Conservation (phyloP, 176 grass and related monocot species). For the Aegilops sharonensis region DNA sequence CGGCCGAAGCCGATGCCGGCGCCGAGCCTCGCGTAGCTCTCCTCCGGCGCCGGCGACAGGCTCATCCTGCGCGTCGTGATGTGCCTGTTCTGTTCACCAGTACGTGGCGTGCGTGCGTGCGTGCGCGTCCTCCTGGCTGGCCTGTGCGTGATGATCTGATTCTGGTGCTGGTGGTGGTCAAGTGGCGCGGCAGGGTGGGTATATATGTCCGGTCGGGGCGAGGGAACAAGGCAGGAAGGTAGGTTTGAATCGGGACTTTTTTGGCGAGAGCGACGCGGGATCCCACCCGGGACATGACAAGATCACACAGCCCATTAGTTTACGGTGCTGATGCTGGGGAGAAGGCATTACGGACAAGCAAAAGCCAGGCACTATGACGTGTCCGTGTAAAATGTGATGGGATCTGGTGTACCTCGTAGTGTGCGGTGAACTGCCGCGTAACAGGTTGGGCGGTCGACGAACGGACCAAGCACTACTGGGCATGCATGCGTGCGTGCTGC, state of each 20-base stretch:
- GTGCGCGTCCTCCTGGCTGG: not conserved
- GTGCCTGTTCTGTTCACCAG: not conserved
- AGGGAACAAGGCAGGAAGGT: conserved; percentile 62
- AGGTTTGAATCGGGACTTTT: conserved; percentile 52
- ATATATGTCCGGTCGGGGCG: conserved; percentile 4
- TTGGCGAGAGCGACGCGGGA: conserved; percentile 29
- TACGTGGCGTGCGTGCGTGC: not conserved
- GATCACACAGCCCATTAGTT: not conserved
- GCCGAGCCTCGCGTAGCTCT: conserved; percentile 45
- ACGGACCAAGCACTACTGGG: not conserved
- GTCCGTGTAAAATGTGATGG: conserved; percentile 39
- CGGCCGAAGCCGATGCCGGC: not conserved
- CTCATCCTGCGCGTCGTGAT: not conserved
- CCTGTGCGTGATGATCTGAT: not conserved
- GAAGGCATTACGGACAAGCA: conserved; percentile 49
- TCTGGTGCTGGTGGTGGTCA: not conserved
- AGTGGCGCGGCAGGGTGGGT: conserved; percentile 19
- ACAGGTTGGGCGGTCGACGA: no score
- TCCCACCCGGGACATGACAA: conserved; percentile 39
- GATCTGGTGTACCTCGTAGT: not conserved
- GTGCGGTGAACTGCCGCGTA: not conserved
- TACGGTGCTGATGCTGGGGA: conserved; percentile 27
- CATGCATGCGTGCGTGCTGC: not conserved
- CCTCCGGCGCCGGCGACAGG: not conserved
- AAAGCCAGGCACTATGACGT: conserved; percentile 24